Base-by-base conservation (phyloP, 768 basidiomycete species). In the Chlorophyllum brunneum region DNA sequence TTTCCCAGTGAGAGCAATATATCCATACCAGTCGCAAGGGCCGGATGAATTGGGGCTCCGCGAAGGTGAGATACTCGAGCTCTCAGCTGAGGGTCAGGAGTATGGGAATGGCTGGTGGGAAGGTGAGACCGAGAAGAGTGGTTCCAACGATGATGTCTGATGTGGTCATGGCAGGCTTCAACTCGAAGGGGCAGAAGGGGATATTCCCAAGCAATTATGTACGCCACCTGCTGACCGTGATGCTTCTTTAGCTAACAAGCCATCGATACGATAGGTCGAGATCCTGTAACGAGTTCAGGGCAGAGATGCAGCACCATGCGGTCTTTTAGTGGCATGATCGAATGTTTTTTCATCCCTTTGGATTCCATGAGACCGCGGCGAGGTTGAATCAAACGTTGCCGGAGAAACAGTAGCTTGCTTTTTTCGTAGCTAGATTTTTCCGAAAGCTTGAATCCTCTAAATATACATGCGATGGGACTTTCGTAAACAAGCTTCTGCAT, bases 201-300 rank as follows among this genome's bases (percentile, higher is more conserved):
- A 89, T 92, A 60, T 92, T 92, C 70, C 90, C 90, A 23, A 89
- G 86, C 67, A 91, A 89, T 70, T 92, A 92, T 75, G 90, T 92
- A 68, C 67, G 88, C 76, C 45, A 18, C 40, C 22, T 43, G 48
- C 54, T 53, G 33, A 33, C 20, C 22, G 40, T 11, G 18, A 34
- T 33, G 23, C 44, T 53, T 45, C 44, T 40, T 20, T 29, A 39
- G 20, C 44, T 39, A 31, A 44, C 34, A 31, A 23, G 36, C 20
- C 15, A 46, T 46, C 42, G 34, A 46, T 46, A 15, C 27, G 48
- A 53, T 46, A 53, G 51, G 51, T 53, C 18, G 51, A 53, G 37
- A 38, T 40, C 22, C 22, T 53, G 43, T 53, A 27, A 46, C 31
- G 24, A 13, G n/a, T 46, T 31, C 15, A 26, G 26, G 34, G n/a